Base-by-base conservation (phyloP, 345 rosid species). In the Populus pruinosa region DNA sequence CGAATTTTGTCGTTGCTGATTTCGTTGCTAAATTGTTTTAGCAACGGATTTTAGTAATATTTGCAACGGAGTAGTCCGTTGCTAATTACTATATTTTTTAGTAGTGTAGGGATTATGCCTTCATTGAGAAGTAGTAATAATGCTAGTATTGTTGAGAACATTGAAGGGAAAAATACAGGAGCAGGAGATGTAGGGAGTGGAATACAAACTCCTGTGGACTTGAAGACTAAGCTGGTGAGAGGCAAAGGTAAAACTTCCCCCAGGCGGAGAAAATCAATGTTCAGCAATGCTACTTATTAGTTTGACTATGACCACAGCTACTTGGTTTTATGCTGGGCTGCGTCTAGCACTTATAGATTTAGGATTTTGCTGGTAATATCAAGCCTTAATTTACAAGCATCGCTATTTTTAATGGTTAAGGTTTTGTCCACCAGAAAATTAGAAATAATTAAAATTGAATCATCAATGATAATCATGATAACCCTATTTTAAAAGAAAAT, bases 211-310 rank as follows among this genome's bases (percentile, higher is more conserved):
- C 95, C 97, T 1, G 66, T 84, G 41, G 83, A 91, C 77, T 80
- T 84, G 81, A 92, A 90, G 88, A 77, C 90, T 4, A 92, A 70
- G 88, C 80, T 88, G 49, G 88, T 86, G 21, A 86, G 79, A 76
- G 87, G 91, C 27, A 69, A 83, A 86, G 70, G 25, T 61, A 87
- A 83, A 86, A 68, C 91, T 65, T 83, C 90, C 72, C 84, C 81
- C n/a, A 86, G 79, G 78, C 87, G 91, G 91, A 92, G 94, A 81
- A 88, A 79, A 79, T 90, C 95, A 35, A 77, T 83, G 12, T 39
- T 7, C 9, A 21, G 29, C 13, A 11, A n/a, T 55, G 4, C 23
- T n/a, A 8, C 23, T 1, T 11, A 56, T 56, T 11, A 2, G 59
- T 20, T 18, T 53, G 59, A 18, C 59, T 10, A 41, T 10, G 44